Conservation (phyloP, 306 rosid genomes). For the Corylus avellana region DNA sequence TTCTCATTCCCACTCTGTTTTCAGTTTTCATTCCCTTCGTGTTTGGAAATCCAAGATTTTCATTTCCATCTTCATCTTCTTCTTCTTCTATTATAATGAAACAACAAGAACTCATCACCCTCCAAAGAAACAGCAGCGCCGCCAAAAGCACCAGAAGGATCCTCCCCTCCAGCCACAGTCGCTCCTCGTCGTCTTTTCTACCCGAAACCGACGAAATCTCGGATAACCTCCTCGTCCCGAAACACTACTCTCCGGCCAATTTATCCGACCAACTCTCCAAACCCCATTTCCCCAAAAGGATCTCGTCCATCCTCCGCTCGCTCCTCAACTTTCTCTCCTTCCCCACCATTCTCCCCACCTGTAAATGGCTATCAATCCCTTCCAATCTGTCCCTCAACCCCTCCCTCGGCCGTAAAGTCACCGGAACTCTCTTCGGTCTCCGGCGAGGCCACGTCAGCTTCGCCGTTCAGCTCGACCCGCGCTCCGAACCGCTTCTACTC, state of each 20-base stretch:
- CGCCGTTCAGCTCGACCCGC: slow-evolving; percentile 80
- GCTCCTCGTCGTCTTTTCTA: slow-evolving; percentile 14
- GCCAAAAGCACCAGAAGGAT: slow-evolving; percentile 44
- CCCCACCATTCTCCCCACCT: slow-evolving; percentile 52
- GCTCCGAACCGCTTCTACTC: slow-evolving; percentile 60
- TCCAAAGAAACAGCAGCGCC: slow-evolving; percentile 52
- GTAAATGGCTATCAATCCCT: slow-evolving; percentile 74
- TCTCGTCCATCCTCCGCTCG: slow-evolving; percentile 59
- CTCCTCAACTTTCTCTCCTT: slow-evolving; percentile 64
- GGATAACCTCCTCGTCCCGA: slow-evolving; percentile 45
- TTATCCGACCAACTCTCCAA: slow-evolving; percentile 19
- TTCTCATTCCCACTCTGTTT: neutral
- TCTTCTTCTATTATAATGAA: slow-evolving; percentile 43
- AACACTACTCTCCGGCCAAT: slow-evolving; percentile 34
- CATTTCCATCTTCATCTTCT: neutral
- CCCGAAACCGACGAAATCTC: slow-evolving; percentile 37
- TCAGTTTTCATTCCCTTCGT: neutral
- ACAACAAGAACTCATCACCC: slow-evolving; percentile 41
- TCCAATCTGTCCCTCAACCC: slow-evolving; percentile 53
- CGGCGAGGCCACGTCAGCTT: slow-evolving; percentile 88
- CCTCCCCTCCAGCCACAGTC: slow-evolving; percentile 41
- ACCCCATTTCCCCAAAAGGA: slow-evolving; percentile 29
- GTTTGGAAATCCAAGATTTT: neutral
- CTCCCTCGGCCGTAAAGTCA: slow-evolving; percentile 60
- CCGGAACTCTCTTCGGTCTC: slow-evolving; percentile 90